Percentiles rank a stretch among this genome's conserved stretches.
These are phyloP conservation scores for Cutaneotrichosporon arboriforme DNA, from an alignment of 1,284 basidiomycete genomes.

Conservation along the genomic window DNA sequence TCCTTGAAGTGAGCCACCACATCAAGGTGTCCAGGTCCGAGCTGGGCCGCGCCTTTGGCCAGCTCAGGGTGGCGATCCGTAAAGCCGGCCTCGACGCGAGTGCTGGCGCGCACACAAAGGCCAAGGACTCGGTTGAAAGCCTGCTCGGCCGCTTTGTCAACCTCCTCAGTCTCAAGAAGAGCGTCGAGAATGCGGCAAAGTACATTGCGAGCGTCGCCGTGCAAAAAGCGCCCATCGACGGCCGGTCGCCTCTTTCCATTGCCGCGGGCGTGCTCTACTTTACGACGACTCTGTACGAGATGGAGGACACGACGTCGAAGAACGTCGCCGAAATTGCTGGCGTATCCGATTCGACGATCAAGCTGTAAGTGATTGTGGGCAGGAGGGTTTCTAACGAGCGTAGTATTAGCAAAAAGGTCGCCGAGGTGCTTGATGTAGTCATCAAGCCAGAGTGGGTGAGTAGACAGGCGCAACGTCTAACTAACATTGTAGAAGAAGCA, in stretches of 20 bases:
- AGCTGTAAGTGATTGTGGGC: conserved; percentile 52
- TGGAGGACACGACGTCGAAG: conserved; percentile 61
- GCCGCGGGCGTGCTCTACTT: conserved; percentile 95
- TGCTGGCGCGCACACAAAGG: conserved; percentile 21
- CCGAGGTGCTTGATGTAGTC: conserved; percentile 33
- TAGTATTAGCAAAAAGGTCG: conserved; percentile 44
- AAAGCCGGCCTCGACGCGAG: conserved; percentile 1
- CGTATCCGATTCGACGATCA: conserved; percentile 95
- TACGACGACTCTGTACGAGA: conserved; percentile 73
- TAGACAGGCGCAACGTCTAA: neutral
- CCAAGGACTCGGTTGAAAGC: conserved; percentile 66
- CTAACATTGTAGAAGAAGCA: conserved; percentile 15
- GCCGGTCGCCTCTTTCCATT: conserved; percentile 90
- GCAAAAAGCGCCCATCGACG: conserved; percentile 80
- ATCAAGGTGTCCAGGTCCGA: conserved; percentile 93
- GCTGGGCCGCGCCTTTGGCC: conserved; percentile 79
- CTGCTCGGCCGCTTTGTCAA: conserved; percentile 92
- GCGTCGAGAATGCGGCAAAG: conserved; percentile 57
- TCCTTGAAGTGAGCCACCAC: conserved; percentile 90
- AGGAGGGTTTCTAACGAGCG: neutral
- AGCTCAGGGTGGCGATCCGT: conserved; percentile 24
- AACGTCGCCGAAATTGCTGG: conserved; percentile 92
- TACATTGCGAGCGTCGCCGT: conserved; percentile 79
- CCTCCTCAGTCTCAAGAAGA: conserved; percentile 52
- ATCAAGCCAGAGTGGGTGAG: conserved; percentile 45